A percentile compares a stretch with the other conserved stretches of the same genome.
Conservation (phyloP, 192 early-diverging fungal species). For the Coemansia sp. region DNA sequence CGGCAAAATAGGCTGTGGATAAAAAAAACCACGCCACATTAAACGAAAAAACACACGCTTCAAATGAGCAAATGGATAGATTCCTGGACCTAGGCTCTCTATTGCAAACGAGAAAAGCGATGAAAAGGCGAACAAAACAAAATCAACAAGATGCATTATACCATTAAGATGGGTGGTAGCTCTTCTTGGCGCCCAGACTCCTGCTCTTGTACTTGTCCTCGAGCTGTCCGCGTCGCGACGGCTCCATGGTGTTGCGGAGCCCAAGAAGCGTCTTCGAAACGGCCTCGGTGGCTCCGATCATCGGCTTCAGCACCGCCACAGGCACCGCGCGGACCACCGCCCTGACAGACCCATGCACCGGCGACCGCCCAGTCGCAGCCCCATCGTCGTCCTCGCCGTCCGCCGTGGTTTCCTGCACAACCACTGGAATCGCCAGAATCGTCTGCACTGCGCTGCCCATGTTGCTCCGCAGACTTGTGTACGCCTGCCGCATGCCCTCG, state of each 20-base stretch:
- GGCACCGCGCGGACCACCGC: constrained; percentile 68
- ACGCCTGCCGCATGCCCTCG: constrained; percentile 84
- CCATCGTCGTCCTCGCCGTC: constrained; percentile 26
- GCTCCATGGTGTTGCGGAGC: constrained; percentile 88
- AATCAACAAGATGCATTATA: not conserved
- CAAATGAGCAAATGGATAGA: no score
- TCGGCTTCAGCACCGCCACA: constrained; percentile 88
- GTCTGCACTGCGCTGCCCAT: constrained; percentile 83
- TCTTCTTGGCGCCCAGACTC: constrained; percentile 39
- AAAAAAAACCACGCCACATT: not conserved
- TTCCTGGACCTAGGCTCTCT: no score
- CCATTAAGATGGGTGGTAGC: constrained; percentile 17
- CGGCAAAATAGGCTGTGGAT: no score
- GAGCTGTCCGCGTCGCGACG: constrained; percentile 69
- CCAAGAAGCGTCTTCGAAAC: constrained; percentile 90
- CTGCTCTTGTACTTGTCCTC: constrained; percentile 70
- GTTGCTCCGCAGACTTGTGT: constrained; percentile 76
- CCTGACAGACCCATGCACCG: constrained; percentile 52
- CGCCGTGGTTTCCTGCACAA: constrained; percentile 66
- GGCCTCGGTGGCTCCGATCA: constrained; percentile 94
- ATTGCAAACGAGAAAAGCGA: no score
- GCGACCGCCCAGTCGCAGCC: constrained; percentile 53
- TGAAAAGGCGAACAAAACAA: not conserved
- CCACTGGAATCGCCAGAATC: constrained; percentile 85
- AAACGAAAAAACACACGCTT: not conserved